Evolutionary conservation across 331 rosid genomes (phyloP).

Genomic region (Prunus yedoensis): DNA sequence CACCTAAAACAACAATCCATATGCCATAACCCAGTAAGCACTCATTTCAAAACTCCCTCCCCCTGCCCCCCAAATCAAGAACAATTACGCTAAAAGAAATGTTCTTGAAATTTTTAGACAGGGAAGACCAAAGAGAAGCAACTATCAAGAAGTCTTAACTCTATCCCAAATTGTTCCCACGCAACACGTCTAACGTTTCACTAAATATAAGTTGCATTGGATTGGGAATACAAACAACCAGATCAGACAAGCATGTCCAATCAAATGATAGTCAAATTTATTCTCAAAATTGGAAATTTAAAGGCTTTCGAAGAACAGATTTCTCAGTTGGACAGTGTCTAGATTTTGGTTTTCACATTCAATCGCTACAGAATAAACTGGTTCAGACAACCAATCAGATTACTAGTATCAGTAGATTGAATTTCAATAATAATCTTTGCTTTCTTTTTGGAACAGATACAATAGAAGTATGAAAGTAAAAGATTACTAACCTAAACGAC

Average conservation of each 20-base stretch:
- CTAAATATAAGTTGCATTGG: too few species aligned
- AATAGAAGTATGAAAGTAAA: not conserved
- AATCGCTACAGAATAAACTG: not conserved
- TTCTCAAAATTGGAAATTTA: not conserved
- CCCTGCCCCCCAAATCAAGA: too few species aligned
- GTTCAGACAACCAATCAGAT: not conserved
- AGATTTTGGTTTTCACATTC: not conserved
- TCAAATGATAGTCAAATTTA: not conserved
- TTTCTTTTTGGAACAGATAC: not conserved
- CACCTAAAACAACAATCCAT: too few species aligned
- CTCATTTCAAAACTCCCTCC: too few species aligned
- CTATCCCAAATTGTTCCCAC: too few species aligned
- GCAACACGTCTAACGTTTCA: too few species aligned
- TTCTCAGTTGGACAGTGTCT: not conserved
- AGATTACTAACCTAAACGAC: conserved; percentile 70
- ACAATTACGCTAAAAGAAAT: too few species aligned
- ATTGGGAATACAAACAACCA: not conserved
- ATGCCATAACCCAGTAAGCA: too few species aligned
- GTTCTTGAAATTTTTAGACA: too few species aligned
- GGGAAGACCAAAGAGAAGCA: too few species aligned
- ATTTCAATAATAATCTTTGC: not conserved
- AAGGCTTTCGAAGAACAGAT: not conserved
- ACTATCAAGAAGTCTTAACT: too few species aligned
- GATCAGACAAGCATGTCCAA: not conserved
- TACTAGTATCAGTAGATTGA: not conserved